Evolutionary conservation across 2,329 filamentous ascomycete species (phyloP), one percentile per base, ranked within the genome.

Genomic region (Trematosphaeria pertusa): DNA sequence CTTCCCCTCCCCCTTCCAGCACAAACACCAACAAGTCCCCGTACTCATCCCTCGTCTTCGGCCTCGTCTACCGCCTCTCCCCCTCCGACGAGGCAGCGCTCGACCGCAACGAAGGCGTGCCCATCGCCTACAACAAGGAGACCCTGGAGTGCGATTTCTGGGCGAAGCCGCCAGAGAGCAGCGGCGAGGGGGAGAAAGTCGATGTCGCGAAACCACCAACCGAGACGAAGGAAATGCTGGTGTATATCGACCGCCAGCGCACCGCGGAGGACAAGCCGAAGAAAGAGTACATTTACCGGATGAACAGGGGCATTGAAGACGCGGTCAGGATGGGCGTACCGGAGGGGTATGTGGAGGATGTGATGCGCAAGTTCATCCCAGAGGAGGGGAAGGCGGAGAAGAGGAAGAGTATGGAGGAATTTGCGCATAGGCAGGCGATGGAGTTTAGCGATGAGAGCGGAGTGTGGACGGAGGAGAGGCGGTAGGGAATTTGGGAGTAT

Each of bases 241-340:
- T 85, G 2, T 89, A 88, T 46, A 77, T 88, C 26, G 81, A 87
- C 58, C 69, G 71, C 33, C 49, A 74, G 34, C 54, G 76, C 17
- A 64, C 70, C 0, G 54, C 44, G 15, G 73, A 75, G 18, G 72
- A 69, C n/a, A 47, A 33, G 33, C 80, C 83, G 2, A 70, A 71
- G 58, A 58, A 74, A 2, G 86, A 88, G 72, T 88, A 88, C 59
- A 69, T 88, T 6, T 75, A 69, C 33, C 69, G 85, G 20, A 87
- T 89, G 82, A 86, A 87, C 63, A 69, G 67, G 53, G 86, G 83
- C 1, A 83, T 88, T 20, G 55, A 70, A 22, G 85, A 89, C 71
- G 85, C 82, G 19, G 50, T 81, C 12, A 61, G 60, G 50, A 70
- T 76, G 53, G 82, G 81, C 0, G 65, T 88, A 61, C 81, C 84